phyloP scores from a whole-genome alignment of 345 rosid genomes.

The Camelina sativa region DNA sequence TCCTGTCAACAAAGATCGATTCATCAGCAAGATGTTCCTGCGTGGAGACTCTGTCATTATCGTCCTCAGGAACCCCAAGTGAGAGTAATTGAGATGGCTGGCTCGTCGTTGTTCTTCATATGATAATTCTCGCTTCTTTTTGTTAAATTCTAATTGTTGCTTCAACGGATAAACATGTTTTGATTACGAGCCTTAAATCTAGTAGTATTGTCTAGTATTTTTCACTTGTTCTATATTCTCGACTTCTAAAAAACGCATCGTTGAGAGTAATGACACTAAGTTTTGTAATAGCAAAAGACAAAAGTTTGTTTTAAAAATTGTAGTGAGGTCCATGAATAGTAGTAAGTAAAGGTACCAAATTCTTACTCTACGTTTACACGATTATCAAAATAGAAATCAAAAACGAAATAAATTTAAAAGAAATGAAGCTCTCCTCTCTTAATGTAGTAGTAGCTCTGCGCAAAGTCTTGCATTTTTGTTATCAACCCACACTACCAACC shows the following conservation, averaged over 20 bases:
- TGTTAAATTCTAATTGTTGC: constrained; percentile 18
- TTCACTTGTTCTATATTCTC: background rate
- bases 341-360: constrained; percentile 27
- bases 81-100: constrained; percentile 24
- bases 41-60: constrained; percentile 98
- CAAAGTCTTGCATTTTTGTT: constrained; percentile 16
- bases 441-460: constrained; percentile 28
- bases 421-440: constrained; percentile 16
- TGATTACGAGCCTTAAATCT: constrained; percentile 7
- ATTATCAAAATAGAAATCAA: constrained; percentile 30
- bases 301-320: constrained; percentile 2
- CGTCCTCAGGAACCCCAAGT: constrained; percentile 96
- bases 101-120: background rate
- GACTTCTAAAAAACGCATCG: constrained; percentile 1
- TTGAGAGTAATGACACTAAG: constrained; percentile 6
- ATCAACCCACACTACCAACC: background rate
- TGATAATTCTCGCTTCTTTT: background rate
- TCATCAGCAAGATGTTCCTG: constrained; percentile 98
- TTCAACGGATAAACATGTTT: background rate
- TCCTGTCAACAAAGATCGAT: constrained; percentile 91
- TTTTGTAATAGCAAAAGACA: constrained; percentile 29
- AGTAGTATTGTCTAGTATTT: background rate
- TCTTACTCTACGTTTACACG: constrained; percentile 40
- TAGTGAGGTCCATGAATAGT: constrained; percentile 38
- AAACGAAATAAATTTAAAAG: constrained; percentile 22